Evolutionary conservation across 495 filamentous ascomycete genomes (phyloP).

Genomic region (Penicillium pancosmium): DNA sequence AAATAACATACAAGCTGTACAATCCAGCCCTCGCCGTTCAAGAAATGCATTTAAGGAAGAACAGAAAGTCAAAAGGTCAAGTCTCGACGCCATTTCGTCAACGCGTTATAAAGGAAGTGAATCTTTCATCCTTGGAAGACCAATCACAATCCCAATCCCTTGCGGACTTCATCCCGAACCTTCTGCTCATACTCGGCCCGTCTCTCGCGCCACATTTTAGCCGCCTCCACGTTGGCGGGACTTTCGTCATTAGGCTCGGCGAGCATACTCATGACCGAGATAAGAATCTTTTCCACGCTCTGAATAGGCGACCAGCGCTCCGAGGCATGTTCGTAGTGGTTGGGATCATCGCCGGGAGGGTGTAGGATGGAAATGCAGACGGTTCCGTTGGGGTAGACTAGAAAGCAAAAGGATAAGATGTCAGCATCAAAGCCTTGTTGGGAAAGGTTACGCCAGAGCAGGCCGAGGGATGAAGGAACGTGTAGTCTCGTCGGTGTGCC

Average conservation of each 20-base stretch:
- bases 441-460: no score
- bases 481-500: background rate
- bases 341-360: constrained; percentile 96
- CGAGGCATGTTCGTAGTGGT: constrained; percentile 95
- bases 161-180: constrained; percentile 78
- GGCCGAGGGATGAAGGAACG: no score
- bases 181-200: constrained; percentile 82
- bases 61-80: constrained; percentile 19
- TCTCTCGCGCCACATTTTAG: constrained; percentile 96
- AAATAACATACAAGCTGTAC: constrained; percentile 20
- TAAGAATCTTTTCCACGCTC: constrained; percentile 96
- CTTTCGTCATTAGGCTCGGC: constrained; percentile 98
- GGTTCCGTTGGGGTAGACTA: constrained; percentile 87
- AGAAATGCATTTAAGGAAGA: constrained; percentile 22
- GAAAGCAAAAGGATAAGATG: background rate
- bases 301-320: constrained; percentile 98
- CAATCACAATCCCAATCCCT: constrained; percentile 57
- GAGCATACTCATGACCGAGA: constrained; percentile 98
- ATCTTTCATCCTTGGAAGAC: background rate
- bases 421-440: background rate
- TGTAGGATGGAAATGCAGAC: constrained; percentile 99
- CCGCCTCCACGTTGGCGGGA: constrained; percentile 96
- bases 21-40: constrained; percentile 20
- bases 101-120: constrained; percentile 11
- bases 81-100: constrained; percentile 26